Evolutionary conservation across 139 green algal species (phyloP).

Genomic region (Micromonas pusilla): DNA sequence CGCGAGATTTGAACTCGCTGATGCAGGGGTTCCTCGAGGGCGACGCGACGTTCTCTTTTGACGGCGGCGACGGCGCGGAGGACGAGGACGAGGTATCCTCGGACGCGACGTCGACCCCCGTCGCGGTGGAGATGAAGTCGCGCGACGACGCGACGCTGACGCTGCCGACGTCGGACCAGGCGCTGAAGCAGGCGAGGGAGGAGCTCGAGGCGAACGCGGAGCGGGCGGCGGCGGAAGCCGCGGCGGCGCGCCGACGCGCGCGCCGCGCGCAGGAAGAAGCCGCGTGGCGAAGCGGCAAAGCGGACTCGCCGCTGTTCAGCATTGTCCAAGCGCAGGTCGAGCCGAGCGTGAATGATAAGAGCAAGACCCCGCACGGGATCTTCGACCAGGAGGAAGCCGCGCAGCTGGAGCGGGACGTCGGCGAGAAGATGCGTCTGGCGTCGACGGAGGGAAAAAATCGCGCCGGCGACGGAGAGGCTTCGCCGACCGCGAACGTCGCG

Average conservation of each 20-base stretch:
- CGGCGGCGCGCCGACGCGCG: too few species aligned
- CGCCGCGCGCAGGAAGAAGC: background rate
- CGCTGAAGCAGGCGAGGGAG: background rate
- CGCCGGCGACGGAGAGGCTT: background rate
- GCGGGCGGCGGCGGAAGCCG: too few species aligned
- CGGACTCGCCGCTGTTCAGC: background rate
- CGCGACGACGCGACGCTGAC: too few species aligned
- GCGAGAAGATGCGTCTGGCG: too few species aligned
- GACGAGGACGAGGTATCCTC: too few species aligned
- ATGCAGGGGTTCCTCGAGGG: too few species aligned
- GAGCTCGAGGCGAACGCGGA: background rate
- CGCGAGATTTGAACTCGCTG: too few species aligned
- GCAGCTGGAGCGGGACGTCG: background rate
- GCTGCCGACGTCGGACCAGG: background rate
- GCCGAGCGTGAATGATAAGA: background rate
- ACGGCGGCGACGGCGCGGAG: too few species aligned
- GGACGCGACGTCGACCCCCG: too few species aligned
- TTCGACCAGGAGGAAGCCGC: background rate
- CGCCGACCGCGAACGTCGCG: background rate
- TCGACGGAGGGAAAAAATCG: background rate
- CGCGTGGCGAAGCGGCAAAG: background rate
- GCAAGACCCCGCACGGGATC: background rate
- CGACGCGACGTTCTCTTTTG: too few species aligned
- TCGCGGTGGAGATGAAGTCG: too few species aligned
- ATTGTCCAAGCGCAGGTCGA: background rate